Percentiles rank a stretch among this genome's conserved stretches.
Evolutionary conservation across 257 asterid genomes (phyloP).

Genomic region (Vinca minor): DNA sequence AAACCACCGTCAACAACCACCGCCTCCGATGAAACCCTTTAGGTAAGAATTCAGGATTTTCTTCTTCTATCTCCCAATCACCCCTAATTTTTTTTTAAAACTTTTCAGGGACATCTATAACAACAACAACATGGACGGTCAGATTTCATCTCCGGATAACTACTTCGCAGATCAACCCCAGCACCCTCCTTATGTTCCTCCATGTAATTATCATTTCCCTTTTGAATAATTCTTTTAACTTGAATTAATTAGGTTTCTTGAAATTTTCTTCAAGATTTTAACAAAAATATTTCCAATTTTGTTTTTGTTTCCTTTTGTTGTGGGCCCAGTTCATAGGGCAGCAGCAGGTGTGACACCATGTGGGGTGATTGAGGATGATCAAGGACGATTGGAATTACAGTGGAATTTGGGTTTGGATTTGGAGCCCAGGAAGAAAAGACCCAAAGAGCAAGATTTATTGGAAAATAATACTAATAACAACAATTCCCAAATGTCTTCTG

Average conservation of each 20-base stretch:
- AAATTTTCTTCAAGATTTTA: background rate
- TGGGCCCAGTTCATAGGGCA: conserved; percentile 78
- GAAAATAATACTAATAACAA: conserved; percentile 48
- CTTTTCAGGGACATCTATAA: conserved; percentile 56
- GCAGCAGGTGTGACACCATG: conserved; percentile 71
- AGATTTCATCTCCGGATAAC: conserved; percentile 59
- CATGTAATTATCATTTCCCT: conserved; percentile 35
- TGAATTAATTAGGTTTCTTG: background rate
- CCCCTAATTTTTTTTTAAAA: too few relatives aligned
- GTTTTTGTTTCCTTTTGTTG: too few relatives aligned
- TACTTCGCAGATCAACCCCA: conserved; percentile 67
- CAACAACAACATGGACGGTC: conserved; percentile 75
- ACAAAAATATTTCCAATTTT: background rate
- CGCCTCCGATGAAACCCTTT: conserved; percentile 42
- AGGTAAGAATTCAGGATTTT: conserved; percentile 47
- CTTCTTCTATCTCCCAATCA: too few relatives aligned
- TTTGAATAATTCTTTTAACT: background rate
- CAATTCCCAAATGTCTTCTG: conserved; percentile 65
- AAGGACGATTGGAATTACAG: conserved; percentile 57
- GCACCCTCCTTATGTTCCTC: conserved; percentile 87
- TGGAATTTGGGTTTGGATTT: conserved; percentile 70
- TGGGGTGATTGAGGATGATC: conserved; percentile 39
- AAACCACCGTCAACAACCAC: conserved; percentile 47
- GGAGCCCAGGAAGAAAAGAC: conserved; percentile 59
- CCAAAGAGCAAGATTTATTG: conserved; percentile 68